These are phyloP conservation scores for Citrus hindsii DNA, from an alignment of 345 rosid species.

Conservation along the genomic window DNA sequence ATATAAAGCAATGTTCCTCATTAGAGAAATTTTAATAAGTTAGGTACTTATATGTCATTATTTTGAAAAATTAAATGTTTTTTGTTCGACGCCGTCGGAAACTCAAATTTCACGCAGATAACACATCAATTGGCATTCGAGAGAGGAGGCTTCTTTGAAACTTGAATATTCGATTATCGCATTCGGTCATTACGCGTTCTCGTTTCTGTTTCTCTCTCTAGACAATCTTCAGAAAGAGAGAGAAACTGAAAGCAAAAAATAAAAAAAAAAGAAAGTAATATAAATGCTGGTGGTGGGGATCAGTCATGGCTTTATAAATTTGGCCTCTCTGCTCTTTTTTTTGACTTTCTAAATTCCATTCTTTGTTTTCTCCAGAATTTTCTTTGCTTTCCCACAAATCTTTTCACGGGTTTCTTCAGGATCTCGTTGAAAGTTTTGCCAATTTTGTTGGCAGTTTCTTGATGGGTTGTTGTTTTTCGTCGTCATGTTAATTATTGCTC, in stretches of 20 bases:
- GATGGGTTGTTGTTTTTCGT: background rate
- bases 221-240: background rate
- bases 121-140: background rate
- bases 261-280: background rate
- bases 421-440: background rate
- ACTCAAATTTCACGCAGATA: background rate
- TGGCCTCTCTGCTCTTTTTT: background rate
- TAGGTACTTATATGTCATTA: background rate
- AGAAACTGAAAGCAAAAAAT: background rate
- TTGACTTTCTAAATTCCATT: conserved; percentile 2
- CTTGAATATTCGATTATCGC: background rate
- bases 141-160: background rate
- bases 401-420: background rate
- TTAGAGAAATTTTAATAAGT: background rate
- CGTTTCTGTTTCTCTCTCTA: background rate
- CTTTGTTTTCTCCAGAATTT: background rate
- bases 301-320: background rate
- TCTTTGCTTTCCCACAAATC: background rate
- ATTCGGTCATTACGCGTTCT: background rate
- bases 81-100: background rate
- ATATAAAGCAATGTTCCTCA: background rate
- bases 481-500: background rate
- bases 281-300: background rate
- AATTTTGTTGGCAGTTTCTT: background rate
- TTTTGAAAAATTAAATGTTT: background rate